phyloP scores from a whole-genome alignment of 441 rosid genomes.

The Croton setiger region DNA sequence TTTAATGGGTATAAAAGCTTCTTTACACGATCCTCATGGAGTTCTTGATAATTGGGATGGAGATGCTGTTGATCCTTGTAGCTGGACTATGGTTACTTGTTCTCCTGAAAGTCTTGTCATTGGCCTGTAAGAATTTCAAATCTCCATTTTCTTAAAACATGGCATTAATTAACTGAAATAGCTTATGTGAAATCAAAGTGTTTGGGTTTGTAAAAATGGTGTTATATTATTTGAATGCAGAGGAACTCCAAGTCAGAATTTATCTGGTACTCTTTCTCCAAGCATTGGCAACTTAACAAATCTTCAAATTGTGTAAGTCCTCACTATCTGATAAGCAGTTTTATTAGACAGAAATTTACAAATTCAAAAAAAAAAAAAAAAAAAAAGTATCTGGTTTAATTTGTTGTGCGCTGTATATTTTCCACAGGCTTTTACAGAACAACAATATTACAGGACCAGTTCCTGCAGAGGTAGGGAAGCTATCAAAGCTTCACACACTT shows the following conservation, averaged over 20 bases:
- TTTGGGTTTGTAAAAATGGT: conserved; percentile 16
- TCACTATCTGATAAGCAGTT: background rate
- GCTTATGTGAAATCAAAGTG: background rate
- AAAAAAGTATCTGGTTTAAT: conserved; percentile 3
- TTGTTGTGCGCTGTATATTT: conserved; percentile 7
- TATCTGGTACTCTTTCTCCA: conserved; percentile 92
- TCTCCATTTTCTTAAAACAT: background rate
- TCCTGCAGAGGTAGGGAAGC: conserved; percentile 71
- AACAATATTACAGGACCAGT: conserved; percentile 84
- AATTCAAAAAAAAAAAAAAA: too few relatives aligned
- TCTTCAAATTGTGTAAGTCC: conserved; percentile 82
- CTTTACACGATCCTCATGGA: conserved; percentile 80
- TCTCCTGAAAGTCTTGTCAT: conserved; percentile 82
- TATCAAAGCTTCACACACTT: conserved; percentile 73
- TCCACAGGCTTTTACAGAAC: conserved; percentile 78
- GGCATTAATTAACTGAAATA: background rate
- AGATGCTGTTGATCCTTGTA: conserved; percentile 98
- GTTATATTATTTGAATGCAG: conserved; percentile 33
- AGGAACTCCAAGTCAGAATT: conserved; percentile 91
- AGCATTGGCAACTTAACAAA: conserved; percentile 93
- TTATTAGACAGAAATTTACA: background rate
- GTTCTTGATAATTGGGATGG: conserved; percentile 97
- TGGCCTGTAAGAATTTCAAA: conserved; percentile 71
- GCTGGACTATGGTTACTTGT: conserved; percentile 99
- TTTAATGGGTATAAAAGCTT: conserved; percentile 76